Evolutionary conservation across 768 basidiomycete genomes (phyloP), one percentile per base, ranked within the genome.

Genomic region (Xanthoconium purpureum): DNA sequence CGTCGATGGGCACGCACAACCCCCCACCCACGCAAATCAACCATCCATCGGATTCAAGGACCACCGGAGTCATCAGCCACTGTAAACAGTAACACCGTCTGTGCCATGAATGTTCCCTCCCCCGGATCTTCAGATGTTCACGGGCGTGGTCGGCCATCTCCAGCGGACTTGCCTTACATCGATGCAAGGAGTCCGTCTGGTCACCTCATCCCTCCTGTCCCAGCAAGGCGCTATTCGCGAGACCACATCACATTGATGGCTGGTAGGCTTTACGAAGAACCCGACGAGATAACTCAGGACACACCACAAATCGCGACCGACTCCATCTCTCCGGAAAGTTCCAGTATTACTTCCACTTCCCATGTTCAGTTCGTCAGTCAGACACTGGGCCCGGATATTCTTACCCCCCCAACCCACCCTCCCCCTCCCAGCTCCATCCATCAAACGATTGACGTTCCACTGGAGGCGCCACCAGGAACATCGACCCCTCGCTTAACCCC

Each of bases 191-290:
- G 64, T 11, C 49, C 48, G 8, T 67, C 65, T 35, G 65, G 60
- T n/a, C 66, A 67, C 28, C 60, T 69, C 15, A 4, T 39, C 3
- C 65, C 65, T 17, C 68, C 54, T 6, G 11, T 44, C 36, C 57
- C 52, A 8, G 46, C 54, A 50, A 63, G 59, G 32, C 58, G 44
- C 24, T 45, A 47, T 46, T 59, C 66, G 2, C 58, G 43, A 43
- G 56, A 51, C 14, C 4, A 29, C 43, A 35, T 55, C 2, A 13
- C 60, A 8, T 57, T 51, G 57, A 50, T 58, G 17, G 10, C 38
- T 17, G 46, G 56, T 20, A 61, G 59, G 28, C 12, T 35, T 12
- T 12, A 57, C 14, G 60, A 60, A 0, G 65, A 70, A 18, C 65
- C 63, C 20, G 13, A 12, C 37, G 40, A 50, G 1, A 53, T 59